These are phyloP conservation scores for Thalassiosira livingstoniorum DNA, from an alignment of 352 stramenopile species.

Conservation along the genomic window DNA sequence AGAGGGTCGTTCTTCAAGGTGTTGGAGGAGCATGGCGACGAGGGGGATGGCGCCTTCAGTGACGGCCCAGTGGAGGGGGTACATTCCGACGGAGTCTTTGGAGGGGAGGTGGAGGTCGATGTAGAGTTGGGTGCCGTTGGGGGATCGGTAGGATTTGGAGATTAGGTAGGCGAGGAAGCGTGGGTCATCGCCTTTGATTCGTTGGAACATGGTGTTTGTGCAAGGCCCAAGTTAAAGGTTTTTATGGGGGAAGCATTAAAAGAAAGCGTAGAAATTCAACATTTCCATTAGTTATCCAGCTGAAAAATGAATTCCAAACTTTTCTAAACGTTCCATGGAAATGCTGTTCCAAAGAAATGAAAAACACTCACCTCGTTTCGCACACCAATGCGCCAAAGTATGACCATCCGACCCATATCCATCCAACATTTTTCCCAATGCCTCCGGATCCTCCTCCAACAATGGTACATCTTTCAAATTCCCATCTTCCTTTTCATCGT, in stretches of 20 bases:
- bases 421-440: slow-evolving; percentile 56
- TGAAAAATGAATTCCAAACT: no score
- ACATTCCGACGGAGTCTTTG: slow-evolving; percentile 86
- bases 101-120: slow-evolving; percentile 67
- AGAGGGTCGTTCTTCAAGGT: slow-evolving; percentile 62
- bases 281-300: no score
- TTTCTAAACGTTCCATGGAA: no score
- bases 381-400: slow-evolving; percentile 86
- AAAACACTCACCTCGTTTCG: slow-evolving; percentile 73
- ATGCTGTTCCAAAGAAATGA: no score
- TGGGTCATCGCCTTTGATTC: slow-evolving; percentile 67
- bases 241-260: no score
- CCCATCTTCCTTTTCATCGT: not conserved
- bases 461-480: slow-evolving; percentile 30
- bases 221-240: no score
- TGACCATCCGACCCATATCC: slow-evolving; percentile 74
- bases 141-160: slow-evolving; percentile 45
- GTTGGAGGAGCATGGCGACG: slow-evolving; percentile 76
- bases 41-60: slow-evolving; percentile 85
- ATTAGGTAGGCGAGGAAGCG: slow-evolving; percentile 76
- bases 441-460: slow-evolving; percentile 37
- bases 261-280: no score
- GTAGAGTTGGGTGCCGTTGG: slow-evolving; percentile 46
- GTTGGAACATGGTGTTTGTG: no score
- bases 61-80: slow-evolving; percentile 87